Percentiles rank a stretch among this genome's conserved stretches.
These are phyloP conservation scores for Thymus quinquecostatus DNA, from an alignment of 257 asterid genomes.

Conservation along the genomic window DNA sequence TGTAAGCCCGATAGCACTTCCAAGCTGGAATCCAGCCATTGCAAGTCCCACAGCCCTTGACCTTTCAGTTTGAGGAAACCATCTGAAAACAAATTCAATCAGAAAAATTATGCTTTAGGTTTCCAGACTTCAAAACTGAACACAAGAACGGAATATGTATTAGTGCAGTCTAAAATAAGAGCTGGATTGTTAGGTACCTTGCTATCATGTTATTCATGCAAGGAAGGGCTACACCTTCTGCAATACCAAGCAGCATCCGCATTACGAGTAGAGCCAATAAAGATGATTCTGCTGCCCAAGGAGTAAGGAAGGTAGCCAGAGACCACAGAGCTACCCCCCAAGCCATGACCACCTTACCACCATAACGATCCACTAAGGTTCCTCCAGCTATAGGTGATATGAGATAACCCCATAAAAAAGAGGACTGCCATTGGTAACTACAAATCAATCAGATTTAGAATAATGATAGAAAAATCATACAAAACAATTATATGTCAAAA, in stretches of 20 bases:
- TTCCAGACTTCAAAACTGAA: conserved; percentile 15
- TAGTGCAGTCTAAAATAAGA: neutral
- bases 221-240: conserved; percentile 99
- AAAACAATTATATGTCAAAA: conserved; percentile 3
- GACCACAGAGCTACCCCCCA: conserved; percentile 99
- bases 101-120: conserved; percentile 19
- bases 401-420: conserved; percentile 99
- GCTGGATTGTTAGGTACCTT: conserved; percentile 48
- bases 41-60: conserved; percentile 99
- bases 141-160: neutral
- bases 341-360: conserved; percentile 96
- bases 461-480: conserved; percentile 26
- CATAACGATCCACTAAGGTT: conserved; percentile 78
- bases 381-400: conserved; percentile 99
- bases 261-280: conserved; percentile 62
- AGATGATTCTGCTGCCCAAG: conserved; percentile 91
- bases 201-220: conserved; percentile 98
- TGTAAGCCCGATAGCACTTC: conserved; percentile 96
- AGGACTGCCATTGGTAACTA: conserved; percentile 87
- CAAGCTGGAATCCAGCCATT: conserved; percentile 99
- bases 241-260: conserved; percentile 92
- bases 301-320: conserved; percentile 91
- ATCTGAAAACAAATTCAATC: conserved; percentile 48
- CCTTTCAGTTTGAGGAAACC: conserved; percentile 96
- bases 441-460: conserved; percentile 44